Evolutionary conservation across 495 filamentous ascomycete genomes (phyloP).

Genomic region (Darksidea phi): DNA sequence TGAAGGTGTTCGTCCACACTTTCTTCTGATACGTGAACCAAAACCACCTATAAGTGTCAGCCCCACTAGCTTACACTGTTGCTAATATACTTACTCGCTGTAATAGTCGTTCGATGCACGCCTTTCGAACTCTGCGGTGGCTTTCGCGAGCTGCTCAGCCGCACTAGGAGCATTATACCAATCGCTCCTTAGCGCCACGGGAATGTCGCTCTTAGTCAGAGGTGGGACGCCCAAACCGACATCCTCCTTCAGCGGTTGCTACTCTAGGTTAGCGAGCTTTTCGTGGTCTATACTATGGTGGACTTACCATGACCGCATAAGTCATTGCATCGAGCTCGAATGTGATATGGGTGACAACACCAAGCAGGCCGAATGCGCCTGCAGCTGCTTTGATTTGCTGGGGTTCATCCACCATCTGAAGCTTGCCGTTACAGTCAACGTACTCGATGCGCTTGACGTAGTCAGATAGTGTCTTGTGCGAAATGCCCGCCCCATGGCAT

Average conservation of each 20-base stretch:
- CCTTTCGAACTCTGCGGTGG: slow-evolving; percentile 53
- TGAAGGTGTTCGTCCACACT: slow-evolving; percentile 54
- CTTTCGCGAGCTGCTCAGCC: slow-evolving; percentile 47
- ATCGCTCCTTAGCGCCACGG: slow-evolving; percentile 41
- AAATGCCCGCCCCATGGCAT: slow-evolving; percentile 53
- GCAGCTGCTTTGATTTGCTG: slow-evolving; percentile 48
- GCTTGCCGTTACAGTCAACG: slow-evolving; percentile 51
- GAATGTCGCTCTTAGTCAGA: slow-evolving; percentile 44
- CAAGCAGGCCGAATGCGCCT: slow-evolving; percentile 54
- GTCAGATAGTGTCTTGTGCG: slow-evolving; percentile 50
- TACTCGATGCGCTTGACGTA: slow-evolving; percentile 53
- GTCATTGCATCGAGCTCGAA: slow-evolving; percentile 53
- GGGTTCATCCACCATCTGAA: slow-evolving; percentile 47
- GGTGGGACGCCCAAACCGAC: slow-evolving; percentile 53
- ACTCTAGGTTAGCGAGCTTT: not conserved
- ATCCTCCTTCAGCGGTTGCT: slow-evolving; percentile 46
- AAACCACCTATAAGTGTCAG: slow-evolving; percentile 44
- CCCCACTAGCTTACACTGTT: not conserved
- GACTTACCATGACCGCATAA: slow-evolving; percentile 47
- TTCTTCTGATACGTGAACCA: slow-evolving; percentile 54
- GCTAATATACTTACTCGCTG: slow-evolving; percentile 38
- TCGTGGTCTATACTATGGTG: not conserved
- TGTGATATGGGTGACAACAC: slow-evolving; percentile 56
- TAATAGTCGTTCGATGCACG: slow-evolving; percentile 51
- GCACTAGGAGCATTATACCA: slow-evolving; percentile 38